Conservation (phyloP, 768 basidiomycete genomes). For the Boletellus ananiceps region DNA sequence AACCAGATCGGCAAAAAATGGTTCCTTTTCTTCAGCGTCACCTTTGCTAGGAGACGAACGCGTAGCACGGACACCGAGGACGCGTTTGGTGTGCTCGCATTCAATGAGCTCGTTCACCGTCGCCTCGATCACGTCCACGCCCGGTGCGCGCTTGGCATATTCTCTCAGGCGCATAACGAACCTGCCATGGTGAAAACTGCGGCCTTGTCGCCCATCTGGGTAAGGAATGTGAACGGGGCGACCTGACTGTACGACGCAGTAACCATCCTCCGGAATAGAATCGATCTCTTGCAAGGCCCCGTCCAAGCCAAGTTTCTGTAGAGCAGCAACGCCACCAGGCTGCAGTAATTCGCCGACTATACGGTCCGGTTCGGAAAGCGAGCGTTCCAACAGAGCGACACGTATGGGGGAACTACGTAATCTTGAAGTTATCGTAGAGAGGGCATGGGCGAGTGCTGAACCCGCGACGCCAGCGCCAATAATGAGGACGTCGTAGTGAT, state of each 20-base stretch:
- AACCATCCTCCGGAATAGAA: conserved; percentile 77
- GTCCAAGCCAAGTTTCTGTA: conserved; percentile 74
- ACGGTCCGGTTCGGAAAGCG: conserved; percentile 87
- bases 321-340: conserved; percentile 79
- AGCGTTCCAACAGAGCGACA: conserved; percentile 86
- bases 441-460: conserved; percentile 78
- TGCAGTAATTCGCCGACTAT: conserved; percentile 98
- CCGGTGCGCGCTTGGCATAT: conserved; percentile 52
- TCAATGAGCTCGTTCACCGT: conserved; percentile 75
- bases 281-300: conserved; percentile 82
- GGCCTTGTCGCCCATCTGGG: conserved; percentile 64
- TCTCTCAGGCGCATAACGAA: conserved; percentile 78
- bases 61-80: conserved; percentile 66
- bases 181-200: conserved; percentile 91
- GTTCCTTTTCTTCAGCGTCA: conserved; percentile 40
- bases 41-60: conserved; percentile 32
- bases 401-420: conserved; percentile 53
- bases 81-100: conserved; percentile 43
- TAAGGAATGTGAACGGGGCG: conserved; percentile 86
- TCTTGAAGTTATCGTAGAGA: conserved; percentile 51
- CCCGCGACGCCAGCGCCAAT: conserved; percentile 93
- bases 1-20: conserved; percentile 71
- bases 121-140: conserved; percentile 81
- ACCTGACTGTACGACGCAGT: conserved; percentile 65
- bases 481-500: conserved; percentile 72